These are phyloP conservation scores for Colletotrichum trifolii DNA, from an alignment of 2,329 filamentous ascomycete genomes.

Conservation along the genomic window DNA sequence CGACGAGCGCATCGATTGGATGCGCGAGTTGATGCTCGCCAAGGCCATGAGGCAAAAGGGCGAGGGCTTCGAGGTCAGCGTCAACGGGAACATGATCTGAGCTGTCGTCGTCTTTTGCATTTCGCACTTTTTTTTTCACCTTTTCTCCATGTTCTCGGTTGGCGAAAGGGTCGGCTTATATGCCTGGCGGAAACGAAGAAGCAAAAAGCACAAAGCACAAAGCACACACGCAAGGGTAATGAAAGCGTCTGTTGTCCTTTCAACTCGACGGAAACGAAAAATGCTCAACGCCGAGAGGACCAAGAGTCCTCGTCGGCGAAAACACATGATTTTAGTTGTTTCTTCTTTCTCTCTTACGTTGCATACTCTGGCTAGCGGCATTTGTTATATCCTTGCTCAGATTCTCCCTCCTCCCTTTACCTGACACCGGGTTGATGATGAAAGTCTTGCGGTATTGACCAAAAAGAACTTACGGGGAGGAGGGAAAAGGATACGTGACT, in stretches of 20 bases:
- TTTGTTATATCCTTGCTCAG: conserved; percentile 38
- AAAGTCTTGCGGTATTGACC: conserved; percentile 40
- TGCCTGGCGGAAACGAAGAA: background rate
- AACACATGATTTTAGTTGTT: conserved; percentile 20
- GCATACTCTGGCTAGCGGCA: conserved; percentile 34
- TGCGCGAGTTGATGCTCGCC: conserved; percentile 91
- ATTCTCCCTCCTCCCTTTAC: conserved; percentile 37
- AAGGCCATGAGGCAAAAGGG: conserved; percentile 88
- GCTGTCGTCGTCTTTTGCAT: background rate
- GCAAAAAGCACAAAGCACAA: background rate
- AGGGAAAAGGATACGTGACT: conserved; percentile 33
- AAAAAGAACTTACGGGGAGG: conserved; percentile 28
- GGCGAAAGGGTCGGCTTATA: background rate
- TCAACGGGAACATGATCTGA: conserved; percentile 82
- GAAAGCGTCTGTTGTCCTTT: too few relatives aligned
- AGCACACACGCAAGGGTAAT: too few relatives aligned
- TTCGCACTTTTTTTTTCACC: background rate
- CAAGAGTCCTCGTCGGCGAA: background rate
- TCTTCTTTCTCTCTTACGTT: conserved; percentile 38
- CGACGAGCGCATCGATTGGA: conserved; percentile 97
- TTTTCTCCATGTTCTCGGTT: conserved; percentile 33
- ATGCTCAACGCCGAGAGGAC: background rate
- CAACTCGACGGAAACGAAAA: background rate
- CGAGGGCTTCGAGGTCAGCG: conserved; percentile 83
- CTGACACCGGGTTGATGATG: conserved; percentile 39